phyloP scores from a whole-genome alignment of 106 monocot species.

The Dactylorhiza incarnata region DNA sequence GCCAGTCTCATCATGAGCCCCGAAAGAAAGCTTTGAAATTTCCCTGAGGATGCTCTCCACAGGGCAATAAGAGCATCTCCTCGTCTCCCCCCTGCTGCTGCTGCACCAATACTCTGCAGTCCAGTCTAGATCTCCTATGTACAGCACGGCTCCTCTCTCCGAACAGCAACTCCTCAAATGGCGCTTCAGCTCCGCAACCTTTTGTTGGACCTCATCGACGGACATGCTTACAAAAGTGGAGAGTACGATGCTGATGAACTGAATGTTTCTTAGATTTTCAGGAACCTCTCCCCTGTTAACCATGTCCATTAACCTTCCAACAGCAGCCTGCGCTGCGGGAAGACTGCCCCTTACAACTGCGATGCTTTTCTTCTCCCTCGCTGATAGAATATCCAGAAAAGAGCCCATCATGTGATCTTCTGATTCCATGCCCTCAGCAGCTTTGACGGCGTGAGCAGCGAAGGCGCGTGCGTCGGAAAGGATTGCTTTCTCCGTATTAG shows the following conservation, averaged over 20 bases:
- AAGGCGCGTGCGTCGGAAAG: not conserved
- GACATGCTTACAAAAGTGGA: slow-evolving; percentile 37
- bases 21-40: slow-evolving; percentile 38
- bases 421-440: not conserved
- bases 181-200: slow-evolving; percentile 49
- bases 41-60: slow-evolving; percentile 67
- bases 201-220: slow-evolving; percentile 71
- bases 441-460: not conserved
- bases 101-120: slow-evolving; percentile 55
- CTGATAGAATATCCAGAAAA: slow-evolving; percentile 37
- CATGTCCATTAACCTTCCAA: slow-evolving; percentile 55
- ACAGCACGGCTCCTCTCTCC: slow-evolving; percentile 43
- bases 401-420: slow-evolving; percentile 45
- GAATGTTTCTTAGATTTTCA: slow-evolving; percentile 33
- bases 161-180: slow-evolving; percentile 40
- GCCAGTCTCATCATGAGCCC: not conserved
- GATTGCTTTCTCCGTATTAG: slow-evolving; percentile 44
- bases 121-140: slow-evolving; percentile 65
- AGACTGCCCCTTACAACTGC: slow-evolving; percentile 62
- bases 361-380: slow-evolving; percentile 34
- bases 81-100: slow-evolving; percentile 18
- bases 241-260: slow-evolving; percentile 55
- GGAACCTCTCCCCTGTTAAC: slow-evolving; percentile 38
- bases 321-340: slow-evolving; percentile 32
- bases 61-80: slow-evolving; percentile 34